Percentiles rank a stretch among this genome's conserved stretches.
These are phyloP conservation scores for Xylaria venustula DNA, from an alignment of 495 filamentous ascomycete species.

Conservation along the genomic window DNA sequence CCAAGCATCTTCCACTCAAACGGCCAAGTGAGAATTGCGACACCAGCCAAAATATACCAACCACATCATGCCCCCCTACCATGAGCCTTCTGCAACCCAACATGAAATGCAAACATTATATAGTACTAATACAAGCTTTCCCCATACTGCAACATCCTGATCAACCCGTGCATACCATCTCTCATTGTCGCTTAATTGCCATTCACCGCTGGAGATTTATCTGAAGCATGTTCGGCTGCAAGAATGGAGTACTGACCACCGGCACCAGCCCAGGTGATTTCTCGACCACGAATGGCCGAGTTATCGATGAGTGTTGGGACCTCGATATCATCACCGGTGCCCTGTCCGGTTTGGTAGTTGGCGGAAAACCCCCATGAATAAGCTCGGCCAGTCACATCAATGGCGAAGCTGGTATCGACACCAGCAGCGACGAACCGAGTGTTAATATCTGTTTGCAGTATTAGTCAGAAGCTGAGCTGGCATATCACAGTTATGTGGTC, in stretches of 20 bases:
- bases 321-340: constrained; percentile 52
- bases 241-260: constrained; percentile 65
- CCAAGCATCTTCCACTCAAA: background rate
- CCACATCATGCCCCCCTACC: background rate
- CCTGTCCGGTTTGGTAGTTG: constrained; percentile 64
- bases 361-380: constrained; percentile 70
- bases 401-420: constrained; percentile 57
- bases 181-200: background rate
- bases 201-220: background rate
- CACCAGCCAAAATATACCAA: background rate
- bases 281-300: constrained; percentile 51
- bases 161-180: background rate
- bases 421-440: constrained; percentile 41
- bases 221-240: constrained; percentile 25
- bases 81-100: background rate
- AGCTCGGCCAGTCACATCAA: constrained; percentile 53
- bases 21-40: background rate
- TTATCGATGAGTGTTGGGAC: constrained; percentile 58
- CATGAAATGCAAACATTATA: constrained; percentile 3
- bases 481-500: background rate
- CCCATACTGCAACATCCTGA: background rate
- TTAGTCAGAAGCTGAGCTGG: constrained; percentile 10
- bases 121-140: background rate
- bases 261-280: constrained; percentile 54
- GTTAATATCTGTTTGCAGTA: constrained; percentile 17